Conservation (phyloP, 2,329 filamentous ascomycete species). For the Colletotrichum orbiculare region DNA sequence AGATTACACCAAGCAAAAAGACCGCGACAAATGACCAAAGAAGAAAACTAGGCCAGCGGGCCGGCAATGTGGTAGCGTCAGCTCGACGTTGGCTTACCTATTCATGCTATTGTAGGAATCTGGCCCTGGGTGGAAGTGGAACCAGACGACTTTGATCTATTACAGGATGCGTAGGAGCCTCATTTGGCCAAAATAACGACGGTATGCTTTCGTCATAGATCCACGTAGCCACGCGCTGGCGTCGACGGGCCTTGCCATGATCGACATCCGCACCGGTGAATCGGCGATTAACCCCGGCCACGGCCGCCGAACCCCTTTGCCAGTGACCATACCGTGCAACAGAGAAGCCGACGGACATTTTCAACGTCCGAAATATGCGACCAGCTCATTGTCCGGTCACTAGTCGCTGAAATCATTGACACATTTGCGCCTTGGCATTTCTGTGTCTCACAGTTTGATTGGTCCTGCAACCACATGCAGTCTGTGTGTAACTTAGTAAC, state of each 20-base stretch:
- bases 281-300: constrained; percentile 18
- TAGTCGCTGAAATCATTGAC: neutral
- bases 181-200: constrained; percentile 10
- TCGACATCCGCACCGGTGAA: constrained; percentile 1
- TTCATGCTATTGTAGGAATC: neutral
- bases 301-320: constrained; percentile 1
- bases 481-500: no score
- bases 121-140: constrained; percentile 12
- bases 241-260: constrained; percentile 9
- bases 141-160: no score
- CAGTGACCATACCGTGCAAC: neutral
- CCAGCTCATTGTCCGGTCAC: neutral
- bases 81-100: constrained; percentile 8
- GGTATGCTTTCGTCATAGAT: constrained; percentile 35
- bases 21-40: no score
- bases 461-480: no score
- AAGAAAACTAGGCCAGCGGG: neutral
- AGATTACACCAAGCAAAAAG: neutral
- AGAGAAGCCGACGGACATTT: constrained; percentile 23
- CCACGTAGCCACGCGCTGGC: constrained; percentile 16
- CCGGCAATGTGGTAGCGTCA: constrained; percentile 21
- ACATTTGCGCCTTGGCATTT: neutral
- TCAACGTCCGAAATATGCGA: constrained; percentile 29
- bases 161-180: constrained; percentile 7
- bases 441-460: no score